Conservation (phyloP, 257 asterid genomes). For the Cruciata laevipes region DNA sequence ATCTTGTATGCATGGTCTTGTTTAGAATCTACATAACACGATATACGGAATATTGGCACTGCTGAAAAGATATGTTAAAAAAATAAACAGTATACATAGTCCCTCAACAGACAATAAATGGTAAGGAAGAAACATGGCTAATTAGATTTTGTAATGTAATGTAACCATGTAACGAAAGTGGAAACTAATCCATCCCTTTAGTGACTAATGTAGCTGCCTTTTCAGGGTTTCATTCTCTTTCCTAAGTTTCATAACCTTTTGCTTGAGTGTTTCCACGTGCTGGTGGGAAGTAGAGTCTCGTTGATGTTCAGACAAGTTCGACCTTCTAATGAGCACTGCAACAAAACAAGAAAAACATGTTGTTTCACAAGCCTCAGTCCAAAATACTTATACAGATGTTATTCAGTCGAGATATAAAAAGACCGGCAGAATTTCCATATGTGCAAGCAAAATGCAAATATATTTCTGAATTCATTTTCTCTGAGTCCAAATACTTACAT, state of each 20-base stretch:
- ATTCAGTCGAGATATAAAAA: not conserved
- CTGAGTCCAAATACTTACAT: constrained; percentile 20
- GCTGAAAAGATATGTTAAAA: no score
- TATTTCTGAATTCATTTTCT: not conserved
- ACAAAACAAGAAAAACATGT: not conserved
- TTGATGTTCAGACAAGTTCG: constrained; percentile 28
- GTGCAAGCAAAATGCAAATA: not conserved
- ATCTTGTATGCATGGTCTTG: no score
- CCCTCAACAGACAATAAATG: not conserved
- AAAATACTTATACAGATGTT: not conserved
- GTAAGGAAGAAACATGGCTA: not conserved
- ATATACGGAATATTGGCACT: no score
- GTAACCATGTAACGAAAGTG: not conserved
- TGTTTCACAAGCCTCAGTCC: not conserved
- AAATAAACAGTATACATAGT: not conserved
- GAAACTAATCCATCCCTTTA: not conserved
- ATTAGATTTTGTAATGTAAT: not conserved
- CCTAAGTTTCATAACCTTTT: constrained; percentile 37
- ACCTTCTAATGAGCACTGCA: constrained; percentile 31
- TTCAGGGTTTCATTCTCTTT: constrained; percentile 40
- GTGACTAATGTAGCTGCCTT: constrained; percentile 18
- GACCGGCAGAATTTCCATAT: not conserved
- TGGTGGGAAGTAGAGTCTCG: constrained; percentile 29
- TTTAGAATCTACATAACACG: no score
- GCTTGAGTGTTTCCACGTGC: constrained; percentile 35